Base-by-base conservation (phyloP, 345 rosid genomes). In the Cochlearia excelsa region DNA sequence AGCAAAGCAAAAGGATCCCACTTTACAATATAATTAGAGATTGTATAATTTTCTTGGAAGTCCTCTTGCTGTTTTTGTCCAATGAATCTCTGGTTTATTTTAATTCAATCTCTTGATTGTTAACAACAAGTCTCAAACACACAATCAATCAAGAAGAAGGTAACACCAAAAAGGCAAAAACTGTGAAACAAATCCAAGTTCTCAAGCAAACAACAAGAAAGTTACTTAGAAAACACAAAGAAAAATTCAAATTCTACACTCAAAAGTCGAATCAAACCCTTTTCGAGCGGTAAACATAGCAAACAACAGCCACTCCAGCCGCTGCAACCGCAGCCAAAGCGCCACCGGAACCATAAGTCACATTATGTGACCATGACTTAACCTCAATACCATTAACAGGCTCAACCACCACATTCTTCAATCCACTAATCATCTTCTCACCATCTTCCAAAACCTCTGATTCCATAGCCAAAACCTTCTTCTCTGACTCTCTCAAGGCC, bases 331-430 rank as follows among this genome's bases (percentile, higher is more conserved):
- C 72, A 44, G 78, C 81, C 50, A 79, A 8, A 9, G 79, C 80
- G 11, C 84, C 84, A 6, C 78, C 61, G 2, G 85, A 80, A 6
- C 81, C 87, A 69, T 70, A 4, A 71, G 71, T 9, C 42, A 5
- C 30, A 56, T 9, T n/a, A 70, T 8, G 26, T 10, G 39, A 39
- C n/a, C n/a, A n/a, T n/a, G n/a, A n/a, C n/a, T n/a, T n/a, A 2
- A 26, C 38, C 51, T 66, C 75, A n/a, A 66, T 55, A 29, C 81
- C 86, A 68, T 73, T 75, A 16, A 33, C 11, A 1, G 71, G 63
- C 58, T 80, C 83, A 54, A 79, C 84, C 3, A 70, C 63, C 69
- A 70, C 70, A 53, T 77, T 82, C 75, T 84, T 80, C 75, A 82
- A 58, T 23, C 71, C 82, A 26, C 42, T 47, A 3, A 81, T 72